Evolutionary conservation across 331 rosid genomes (phyloP).

Genomic region (Acacia pycnantha): DNA sequence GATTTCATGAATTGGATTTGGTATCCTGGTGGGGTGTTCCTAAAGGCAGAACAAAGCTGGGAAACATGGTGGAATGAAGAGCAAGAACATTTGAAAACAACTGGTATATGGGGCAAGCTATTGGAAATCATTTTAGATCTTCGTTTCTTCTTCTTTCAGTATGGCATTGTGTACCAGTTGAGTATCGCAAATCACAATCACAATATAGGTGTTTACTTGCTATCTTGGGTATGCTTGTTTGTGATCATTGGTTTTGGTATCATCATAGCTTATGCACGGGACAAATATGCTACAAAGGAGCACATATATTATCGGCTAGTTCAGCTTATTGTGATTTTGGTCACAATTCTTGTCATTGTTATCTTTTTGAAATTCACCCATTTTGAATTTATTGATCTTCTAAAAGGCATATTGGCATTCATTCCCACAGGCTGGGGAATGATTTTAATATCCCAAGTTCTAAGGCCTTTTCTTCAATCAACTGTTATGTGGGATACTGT

Average conservation of each 20-base stretch:
- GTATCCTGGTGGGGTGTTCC: conserved; percentile 68
- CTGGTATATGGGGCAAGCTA: conserved; percentile 96
- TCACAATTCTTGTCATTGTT: conserved; percentile 54
- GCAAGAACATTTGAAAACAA: conserved; percentile 84
- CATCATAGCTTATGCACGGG: conserved; percentile 60
- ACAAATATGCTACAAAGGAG: conserved; percentile 72
- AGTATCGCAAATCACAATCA: conserved; percentile 32
- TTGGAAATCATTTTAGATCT: conserved; percentile 89
- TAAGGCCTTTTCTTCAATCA: conserved; percentile 82
- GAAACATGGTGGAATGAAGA: conserved; percentile 95
- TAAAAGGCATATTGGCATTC: conserved; percentile 73
- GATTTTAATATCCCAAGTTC: conserved; percentile 81
- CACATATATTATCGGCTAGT: conserved; percentile 80
- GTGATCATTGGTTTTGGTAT: conserved; percentile 69
- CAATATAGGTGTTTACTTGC: conserved; percentile 76
- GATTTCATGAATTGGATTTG: conserved; percentile 85
- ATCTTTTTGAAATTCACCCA: conserved; percentile 57
- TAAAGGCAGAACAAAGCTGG: conserved; percentile 83
- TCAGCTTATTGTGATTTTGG: conserved; percentile 66
- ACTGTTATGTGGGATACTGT: conserved; percentile 83
- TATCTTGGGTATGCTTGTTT: conserved; percentile 80
- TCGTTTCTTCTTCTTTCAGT: conserved; percentile 97
- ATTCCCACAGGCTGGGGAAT: conserved; percentile 97
- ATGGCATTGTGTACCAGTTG: conserved; percentile 83
- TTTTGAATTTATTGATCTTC: conserved; percentile 54